Evolutionary conservation across 2,329 filamentous ascomycete species (phyloP).

Genomic region (Lasiodiplodia gonubiensis): DNA sequence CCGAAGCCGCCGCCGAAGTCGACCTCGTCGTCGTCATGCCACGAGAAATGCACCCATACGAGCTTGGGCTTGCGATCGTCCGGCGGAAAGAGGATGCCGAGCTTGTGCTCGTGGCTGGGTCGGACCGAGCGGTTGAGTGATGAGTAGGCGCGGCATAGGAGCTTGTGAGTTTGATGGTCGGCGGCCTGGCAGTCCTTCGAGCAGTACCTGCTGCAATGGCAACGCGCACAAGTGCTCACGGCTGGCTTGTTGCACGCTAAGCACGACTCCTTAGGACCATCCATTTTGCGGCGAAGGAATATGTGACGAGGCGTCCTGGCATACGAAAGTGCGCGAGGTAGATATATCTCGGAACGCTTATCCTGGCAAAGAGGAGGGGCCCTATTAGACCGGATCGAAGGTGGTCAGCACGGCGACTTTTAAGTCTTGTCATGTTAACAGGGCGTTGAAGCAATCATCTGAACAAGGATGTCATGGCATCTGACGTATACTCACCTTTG

Average conservation of each 20-base stretch:
- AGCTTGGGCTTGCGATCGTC: constrained; percentile 26
- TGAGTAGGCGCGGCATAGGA: constrained; percentile 26
- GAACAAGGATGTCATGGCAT: neutral
- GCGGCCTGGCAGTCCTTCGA: constrained; percentile 27
- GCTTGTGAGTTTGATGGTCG: constrained; percentile 29
- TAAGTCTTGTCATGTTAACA: neutral
- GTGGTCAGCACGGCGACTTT: neutral
- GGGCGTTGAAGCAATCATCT: neutral
- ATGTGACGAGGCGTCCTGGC: neutral
- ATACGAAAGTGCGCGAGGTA: neutral
- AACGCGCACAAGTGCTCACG: constrained; percentile 3
- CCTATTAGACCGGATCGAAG: neutral
- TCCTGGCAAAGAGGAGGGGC: neutral
- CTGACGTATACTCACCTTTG: neutral
- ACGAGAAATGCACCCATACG: constrained; percentile 26
- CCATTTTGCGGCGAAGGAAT: neutral
- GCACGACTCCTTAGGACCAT: neutral
- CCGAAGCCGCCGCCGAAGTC: neutral
- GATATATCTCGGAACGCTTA: neutral
- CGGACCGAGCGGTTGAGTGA: constrained; percentile 9
- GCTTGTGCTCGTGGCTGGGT: constrained; percentile 17
- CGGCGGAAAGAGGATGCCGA: constrained; percentile 22
- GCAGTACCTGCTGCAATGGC: constrained; percentile 28
- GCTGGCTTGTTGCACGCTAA: neutral
- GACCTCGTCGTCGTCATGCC: neutral